Evolutionary conservation across 2,329 filamentous ascomycete species (phyloP).

Genomic region (Juglanconis juglandina): DNA sequence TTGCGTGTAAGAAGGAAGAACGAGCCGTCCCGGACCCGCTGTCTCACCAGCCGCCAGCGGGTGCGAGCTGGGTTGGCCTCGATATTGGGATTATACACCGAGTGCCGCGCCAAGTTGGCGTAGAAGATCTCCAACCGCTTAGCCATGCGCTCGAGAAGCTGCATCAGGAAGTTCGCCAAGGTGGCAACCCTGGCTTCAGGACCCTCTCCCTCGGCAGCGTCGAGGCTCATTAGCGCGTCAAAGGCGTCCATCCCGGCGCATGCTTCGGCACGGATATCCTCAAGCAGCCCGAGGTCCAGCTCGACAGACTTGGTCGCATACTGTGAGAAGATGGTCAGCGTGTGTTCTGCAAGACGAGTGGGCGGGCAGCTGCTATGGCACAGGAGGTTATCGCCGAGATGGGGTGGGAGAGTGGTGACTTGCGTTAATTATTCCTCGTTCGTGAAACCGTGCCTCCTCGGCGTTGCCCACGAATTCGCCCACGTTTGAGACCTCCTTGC

Average conservation of each 20-base stretch:
- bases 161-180: constrained; percentile 45
- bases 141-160: constrained; percentile 51
- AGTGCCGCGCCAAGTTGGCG: constrained; percentile 44
- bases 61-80: constrained; percentile 51
- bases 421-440: constrained; percentile 44
- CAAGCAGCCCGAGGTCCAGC: constrained; percentile 50
- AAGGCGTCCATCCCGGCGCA: constrained; percentile 55
- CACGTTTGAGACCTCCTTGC: constrained; percentile 46
- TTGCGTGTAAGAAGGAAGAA: constrained; percentile 47
- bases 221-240: constrained; percentile 40
- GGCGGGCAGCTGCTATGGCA: no score
- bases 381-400: no score
- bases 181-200: constrained; percentile 37
- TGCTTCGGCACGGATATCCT: constrained; percentile 50
- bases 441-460: constrained; percentile 45
- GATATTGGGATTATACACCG: constrained; percentile 48
- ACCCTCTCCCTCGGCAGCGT: constrained; percentile 33
- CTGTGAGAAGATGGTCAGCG: no score
- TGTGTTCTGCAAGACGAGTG: no score
- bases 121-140: constrained; percentile 51
- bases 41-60: constrained; percentile 48
- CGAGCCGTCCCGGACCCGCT: constrained; percentile 46
- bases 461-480: constrained; percentile 47
- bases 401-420: no score
- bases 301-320: constrained; percentile 48